Conservation (phyloP, 2,329 filamentous ascomycete species). For the Aspergillus tubingensis region DNA sequence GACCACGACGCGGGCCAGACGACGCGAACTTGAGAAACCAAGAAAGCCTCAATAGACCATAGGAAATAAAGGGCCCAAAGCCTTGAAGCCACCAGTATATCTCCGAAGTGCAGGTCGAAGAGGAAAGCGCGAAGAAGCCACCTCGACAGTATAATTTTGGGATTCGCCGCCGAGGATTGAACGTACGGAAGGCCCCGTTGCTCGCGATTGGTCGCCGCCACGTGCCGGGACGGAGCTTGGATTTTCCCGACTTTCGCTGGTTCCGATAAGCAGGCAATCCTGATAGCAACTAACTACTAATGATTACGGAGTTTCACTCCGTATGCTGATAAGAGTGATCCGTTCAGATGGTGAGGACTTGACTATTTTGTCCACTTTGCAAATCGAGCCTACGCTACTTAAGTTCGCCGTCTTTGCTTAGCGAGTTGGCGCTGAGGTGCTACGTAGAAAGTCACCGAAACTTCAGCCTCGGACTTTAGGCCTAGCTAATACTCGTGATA, state of each 20-base stretch:
- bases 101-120: conserved; percentile 6
- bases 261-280: neutral
- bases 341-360: neutral
- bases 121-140: conserved; percentile 27
- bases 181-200: conserved; percentile 12
- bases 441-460: neutral
- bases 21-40: conserved; percentile 17
- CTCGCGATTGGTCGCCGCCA: conserved; percentile 23
- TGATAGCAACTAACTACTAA: neutral
- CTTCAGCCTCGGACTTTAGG: neutral
- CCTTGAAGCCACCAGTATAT: neutral
- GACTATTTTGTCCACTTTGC: neutral
- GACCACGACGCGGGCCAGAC: conserved; percentile 34
- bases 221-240: conserved; percentile 22
- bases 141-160: conserved; percentile 30
- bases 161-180: conserved; percentile 24
- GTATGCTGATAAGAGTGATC: neutral
- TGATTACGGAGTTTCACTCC: neutral
- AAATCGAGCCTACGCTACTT: too few relatives aligned
- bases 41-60: conserved; percentile 27
- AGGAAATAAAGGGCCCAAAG: conserved; percentile 19
- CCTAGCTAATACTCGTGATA: neutral
- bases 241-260: conserved; percentile 17
- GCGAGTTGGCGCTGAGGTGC: neutral
- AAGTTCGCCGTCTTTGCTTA: neutral